Base-by-base conservation (phyloP, 2,329 filamentous ascomycete species). In the Stachybotrys elegans region DNA sequence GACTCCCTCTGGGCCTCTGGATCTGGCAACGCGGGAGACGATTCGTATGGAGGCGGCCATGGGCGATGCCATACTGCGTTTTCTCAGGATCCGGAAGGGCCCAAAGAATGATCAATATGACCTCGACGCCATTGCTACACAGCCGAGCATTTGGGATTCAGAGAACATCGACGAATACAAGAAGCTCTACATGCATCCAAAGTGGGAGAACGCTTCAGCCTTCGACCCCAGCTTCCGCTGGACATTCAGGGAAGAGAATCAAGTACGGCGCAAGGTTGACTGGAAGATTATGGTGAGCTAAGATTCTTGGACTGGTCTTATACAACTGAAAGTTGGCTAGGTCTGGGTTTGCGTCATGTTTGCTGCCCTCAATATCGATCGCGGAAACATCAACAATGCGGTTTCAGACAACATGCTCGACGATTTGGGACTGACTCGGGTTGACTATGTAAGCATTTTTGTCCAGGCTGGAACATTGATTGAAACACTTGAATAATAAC, bases 111-210 rank as follows among this genome's bases (percentile, higher is more conserved):
- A 52, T 1, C 36, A 41, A 5, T 55, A 57, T 29, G 62, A 65
- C 45, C 57, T 59, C 5, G 59, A 62, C 36, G 53, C 58, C 34
- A 48, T 59, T 38, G 61, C 62, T 16, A 66, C 62, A 2, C 62
- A 66, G 38, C 60, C 60, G 0, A 66, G 63, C 23, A 64, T 66
- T 3, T 65, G 62, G 61, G 62, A 66, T 29, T 62, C 62, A 0
- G 59, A 60, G 22, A 58, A 62, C 8, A 25, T 65, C 14, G 62
- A 65, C 34, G 54, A 64, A 29, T 64, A 62, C 42, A 65, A 64
- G 34, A 43, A 58, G 19, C 50, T 56, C 3, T 65, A 65, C 21
- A 63, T 65, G 5, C 62, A 65, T 29, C 54, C 60, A 0, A 46
- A 64, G 39, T 66, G 63, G 59, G 65, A 67, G 53, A 68, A 68